Evolutionary conservation across 148 eudicot genomes (phyloP), one percentile per base, ranked within the genome.

Genomic region (Mesembryanthemum crystallinum): DNA sequence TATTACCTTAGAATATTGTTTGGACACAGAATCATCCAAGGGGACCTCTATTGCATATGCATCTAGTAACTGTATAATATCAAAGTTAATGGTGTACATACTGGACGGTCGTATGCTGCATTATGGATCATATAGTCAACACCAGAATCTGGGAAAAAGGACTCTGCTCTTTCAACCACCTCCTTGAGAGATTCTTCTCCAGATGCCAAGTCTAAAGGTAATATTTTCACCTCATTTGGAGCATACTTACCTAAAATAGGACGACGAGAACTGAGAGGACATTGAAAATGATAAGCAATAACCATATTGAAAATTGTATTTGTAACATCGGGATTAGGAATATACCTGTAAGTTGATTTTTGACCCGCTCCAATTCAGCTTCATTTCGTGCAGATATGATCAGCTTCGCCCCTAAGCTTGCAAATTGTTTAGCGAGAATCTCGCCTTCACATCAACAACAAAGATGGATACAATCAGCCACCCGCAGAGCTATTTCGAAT

Each of bases 61-160:
- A 29, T 29, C 23, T 21, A 45, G 32, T 27, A 21, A 45, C 21
- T 64, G 3, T 18, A 71, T 12, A 30, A 12, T 32, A 70, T 51
- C 30, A 64, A 64, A 52, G 51, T 28, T 10, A 61, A 76, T 23
- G 15, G 37, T 69, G 30, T 32, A 86, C 97, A 82, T 89, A 92
- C 98, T 58, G 98, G 97, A 68, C 98, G 97, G 32, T 94, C 98
- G 85, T 32, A 94, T 45, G 98, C 97, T 37, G 98, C 98, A 80
- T 94, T 94, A 73, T 94, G 98, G 76, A 94, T 85, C 92, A 94
- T 78, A 81, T 83, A 90, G 84, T 94, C 93, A 73, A 94, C 92
- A 52, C 97, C 98, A 51, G 81, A 80, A 69, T 86, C 87, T 29
- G 82, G 81, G 85, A 94, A 94, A 58, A 86, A 83, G 39, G 89